Evolutionary conservation across 495 filamentous ascomycete genomes (phyloP), one percentile per base, ranked within the genome.

Genomic region (Cryomyces minteri): DNA sequence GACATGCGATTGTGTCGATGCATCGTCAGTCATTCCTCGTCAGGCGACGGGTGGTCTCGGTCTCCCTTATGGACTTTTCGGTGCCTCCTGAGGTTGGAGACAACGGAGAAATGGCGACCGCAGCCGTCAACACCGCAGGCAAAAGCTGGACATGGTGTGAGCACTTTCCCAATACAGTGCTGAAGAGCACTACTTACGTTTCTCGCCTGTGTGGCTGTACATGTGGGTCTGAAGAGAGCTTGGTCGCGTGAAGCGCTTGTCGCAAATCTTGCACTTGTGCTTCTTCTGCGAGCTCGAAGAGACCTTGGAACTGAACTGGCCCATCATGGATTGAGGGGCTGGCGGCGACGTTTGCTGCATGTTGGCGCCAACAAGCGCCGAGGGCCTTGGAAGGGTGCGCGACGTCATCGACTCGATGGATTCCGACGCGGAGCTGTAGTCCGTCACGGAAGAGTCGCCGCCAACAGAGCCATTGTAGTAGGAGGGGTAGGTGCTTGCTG

Each of bases 231-330:
- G 92, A 32, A 98, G 62, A 5, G 90, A 98, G 57, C 88, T 95
- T 0, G 90, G 90, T 36, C 90, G 76, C 7, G 90, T 96, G 62
- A 98, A 98, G 6, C 90, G 77, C 75, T 98, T 98, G 65, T 96
- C 90, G 69, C 90, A 98, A 43, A 98, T 84, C 70, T 95, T 96
- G 72, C 90, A 98, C 66, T 94, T 95, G 67, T 98, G 90, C 70
- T 96, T 98, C 77, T 98, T 98, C 58, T 96, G 88, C 30, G 90
- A 87, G 65, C 83, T 92, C 25, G 86, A 88, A 7, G 85, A 84
- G 41, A 95, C 79, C 61, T 95, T 96, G 39, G 90, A 95, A 68
- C 84, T 95, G 68, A 98, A 98, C 50, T 92, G 88, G 41, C 84
- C 78, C 90, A 98, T 98, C 85, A 98, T 95, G 4, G 87, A 88